Conservation (phyloP, 2,329 filamentous ascomycete genomes). For the Alternaria arborescens region DNA sequence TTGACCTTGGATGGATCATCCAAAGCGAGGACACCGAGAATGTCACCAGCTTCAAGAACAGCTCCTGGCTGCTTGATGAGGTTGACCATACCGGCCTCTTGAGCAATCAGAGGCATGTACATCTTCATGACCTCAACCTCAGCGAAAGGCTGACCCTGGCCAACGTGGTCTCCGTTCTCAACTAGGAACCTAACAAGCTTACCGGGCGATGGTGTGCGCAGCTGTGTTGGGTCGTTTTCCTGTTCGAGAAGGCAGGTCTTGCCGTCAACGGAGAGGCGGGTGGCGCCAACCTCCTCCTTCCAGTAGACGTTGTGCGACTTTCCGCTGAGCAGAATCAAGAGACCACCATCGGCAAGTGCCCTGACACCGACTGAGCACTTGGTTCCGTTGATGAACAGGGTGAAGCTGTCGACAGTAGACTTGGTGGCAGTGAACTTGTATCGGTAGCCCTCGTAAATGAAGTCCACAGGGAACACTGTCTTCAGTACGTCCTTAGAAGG, state of each 20-base stretch:
- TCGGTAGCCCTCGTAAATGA: constrained; percentile 95
- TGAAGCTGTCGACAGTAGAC: constrained; percentile 92
- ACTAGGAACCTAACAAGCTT: constrained; percentile 98
- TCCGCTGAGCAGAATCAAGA: constrained; percentile 88
- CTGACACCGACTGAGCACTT: constrained; percentile 94
- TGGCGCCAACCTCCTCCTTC: constrained; percentile 98
- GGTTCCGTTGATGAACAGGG: constrained; percentile 98
- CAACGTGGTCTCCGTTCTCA: constrained; percentile 92
- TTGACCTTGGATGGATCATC: constrained; percentile 97
- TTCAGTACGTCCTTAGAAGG: constrained; percentile 96
- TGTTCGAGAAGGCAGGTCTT: constrained; percentile 98
- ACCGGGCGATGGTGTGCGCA: constrained; percentile 91
- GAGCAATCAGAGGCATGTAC: constrained; percentile 98
- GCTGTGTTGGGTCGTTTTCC: constrained; percentile 97
- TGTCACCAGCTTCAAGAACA: constrained; percentile 97
- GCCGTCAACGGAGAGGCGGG: constrained; percentile 93
- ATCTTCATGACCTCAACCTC: constrained; percentile 99
- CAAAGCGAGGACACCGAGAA: constrained; percentile 93
- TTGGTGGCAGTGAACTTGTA: constrained; percentile 99
- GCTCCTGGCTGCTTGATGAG: constrained; percentile 99
- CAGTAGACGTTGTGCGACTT: constrained; percentile 99
- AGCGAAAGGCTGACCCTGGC: constrained; percentile 89
- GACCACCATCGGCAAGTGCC: constrained; percentile 89
- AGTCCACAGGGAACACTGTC: constrained; percentile 97
- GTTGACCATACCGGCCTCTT: constrained; percentile 95